Evolutionary conservation across 139 green algal species (phyloP).

Genomic region (Edaphochlamys debaryana): DNA sequence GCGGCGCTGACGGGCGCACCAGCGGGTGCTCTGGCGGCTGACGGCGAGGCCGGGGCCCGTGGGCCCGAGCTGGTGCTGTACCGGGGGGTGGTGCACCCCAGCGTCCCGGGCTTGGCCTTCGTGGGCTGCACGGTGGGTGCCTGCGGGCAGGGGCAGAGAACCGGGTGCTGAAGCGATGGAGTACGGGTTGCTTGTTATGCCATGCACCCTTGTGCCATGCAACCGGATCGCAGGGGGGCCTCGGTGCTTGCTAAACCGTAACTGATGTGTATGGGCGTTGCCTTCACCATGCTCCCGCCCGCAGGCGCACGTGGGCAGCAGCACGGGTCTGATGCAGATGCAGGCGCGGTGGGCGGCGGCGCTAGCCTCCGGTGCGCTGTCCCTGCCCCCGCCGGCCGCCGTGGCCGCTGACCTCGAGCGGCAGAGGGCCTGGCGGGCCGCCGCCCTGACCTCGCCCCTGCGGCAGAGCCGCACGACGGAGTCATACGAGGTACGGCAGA

Average conservation of each 20-base stretch:
- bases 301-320: background rate
- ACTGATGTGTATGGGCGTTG: no score
- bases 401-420: background rate
- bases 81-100: background rate
- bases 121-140: background rate
- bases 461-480: no score
- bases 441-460: background rate
- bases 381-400: background rate
- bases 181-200: no score
- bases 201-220: no score
- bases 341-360: background rate
- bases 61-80: background rate
- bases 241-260: no score
- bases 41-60: no score
- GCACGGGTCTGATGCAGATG: background rate
- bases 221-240: no score
- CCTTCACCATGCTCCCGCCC: no score
- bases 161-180: no score
- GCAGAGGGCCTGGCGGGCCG: background rate
- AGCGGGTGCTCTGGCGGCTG: background rate
- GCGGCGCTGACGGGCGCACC: conserved; percentile 1
- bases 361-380: background rate
- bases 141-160: no score
- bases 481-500: no score
- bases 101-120: background rate